Evolutionary conservation across 2,329 filamentous ascomycete genomes (phyloP), one percentile per base, ranked within the genome.

Genomic region (Stachybotrys chlorohalonatus): DNA sequence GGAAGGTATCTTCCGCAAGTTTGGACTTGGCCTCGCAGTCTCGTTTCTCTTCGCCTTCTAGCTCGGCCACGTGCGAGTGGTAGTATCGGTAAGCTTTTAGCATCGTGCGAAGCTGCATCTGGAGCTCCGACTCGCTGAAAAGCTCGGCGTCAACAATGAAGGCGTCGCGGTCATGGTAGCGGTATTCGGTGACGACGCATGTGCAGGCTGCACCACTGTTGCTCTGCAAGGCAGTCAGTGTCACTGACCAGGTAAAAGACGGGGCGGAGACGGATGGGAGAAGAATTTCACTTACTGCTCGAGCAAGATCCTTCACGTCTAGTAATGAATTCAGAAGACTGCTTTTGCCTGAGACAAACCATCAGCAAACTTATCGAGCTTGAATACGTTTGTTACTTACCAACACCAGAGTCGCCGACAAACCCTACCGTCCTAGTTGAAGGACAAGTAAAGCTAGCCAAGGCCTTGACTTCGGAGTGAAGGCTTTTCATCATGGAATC

Each of bases 241-340:
- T 24, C 24, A 24, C 24, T 24, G 24, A 24, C 4, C 24, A 2
- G 24, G 24, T 2, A 2, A 24, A 4, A 24, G 24, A 24, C 24
- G 2, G 24, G 24, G 24, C 24, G 4, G 24, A 24, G 24, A 24
- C 4, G 24, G 24, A 24, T 24, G 24, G 2, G 24, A 24, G 24
- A 24, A 24, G 30, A 5, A 49, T 3, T 17, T 1, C 52, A 61
- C 74, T 68, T 64, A 78, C 75, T 2, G 73, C 65, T 57, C 72
- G 67, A 0, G 75, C 74, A 1, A 80, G 64, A 1, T 62, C 65
- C 1, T 58, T 52, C 0, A 52, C 64, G 52, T 79, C 75, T 4
- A 80, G 64, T 1, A 79, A 64, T 1, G 74, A 77, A 58, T 79
- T 79, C 15, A 79, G 64, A 3, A 79, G 60, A 55, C 76, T 79